A percentile compares a stretch with the other conserved stretches of the same genome.
These are phyloP conservation scores for Pseudocercospora cruenta DNA, from an alignment of 2,329 filamentous ascomycete species.

Conservation along the genomic window DNA sequence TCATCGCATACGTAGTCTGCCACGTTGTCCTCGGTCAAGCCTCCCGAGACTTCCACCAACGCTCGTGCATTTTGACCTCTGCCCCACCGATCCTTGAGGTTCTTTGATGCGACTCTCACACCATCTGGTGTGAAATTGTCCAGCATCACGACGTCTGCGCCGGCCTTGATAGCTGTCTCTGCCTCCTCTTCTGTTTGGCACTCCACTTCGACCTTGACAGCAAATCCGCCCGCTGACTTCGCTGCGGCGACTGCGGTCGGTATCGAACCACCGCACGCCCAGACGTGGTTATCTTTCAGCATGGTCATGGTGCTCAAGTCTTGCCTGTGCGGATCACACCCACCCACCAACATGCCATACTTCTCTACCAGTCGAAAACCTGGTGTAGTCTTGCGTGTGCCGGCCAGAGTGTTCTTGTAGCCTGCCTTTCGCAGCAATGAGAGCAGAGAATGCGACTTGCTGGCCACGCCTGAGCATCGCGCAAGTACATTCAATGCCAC, in stretches of 20 bases:
- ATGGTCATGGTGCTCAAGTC: conserved; percentile 92
- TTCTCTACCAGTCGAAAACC: conserved; percentile 96
- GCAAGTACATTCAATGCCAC: conserved; percentile 90
- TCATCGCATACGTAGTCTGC: conserved; percentile 76
- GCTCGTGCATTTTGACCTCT: conserved; percentile 62
- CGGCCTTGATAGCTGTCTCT: conserved; percentile 85
- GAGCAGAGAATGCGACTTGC: conserved; percentile 57
- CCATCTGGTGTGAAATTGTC: conserved; percentile 89
- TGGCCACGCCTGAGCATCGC: conserved; percentile 88
- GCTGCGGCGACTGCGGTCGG: conserved; percentile 82
- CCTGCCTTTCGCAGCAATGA: conserved; percentile 62
- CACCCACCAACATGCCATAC: conserved; percentile 94
- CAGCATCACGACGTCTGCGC: conserved; percentile 94
- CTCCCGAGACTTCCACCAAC: conserved; percentile 89
- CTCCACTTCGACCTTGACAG: conserved; percentile 94
- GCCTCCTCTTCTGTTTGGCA: conserved; percentile 86
- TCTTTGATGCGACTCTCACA: conserved; percentile 72
- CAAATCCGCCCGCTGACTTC: conserved; percentile 82
- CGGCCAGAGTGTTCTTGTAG: conserved; percentile 83
- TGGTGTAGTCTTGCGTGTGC: conserved; percentile 94
- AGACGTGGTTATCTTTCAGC: conserved; percentile 99
- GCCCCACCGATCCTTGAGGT: conserved; percentile 78
- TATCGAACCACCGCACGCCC: conserved; percentile 82
- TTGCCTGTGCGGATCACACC: conserved; percentile 87
- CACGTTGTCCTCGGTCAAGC: conserved; percentile 83